Conservation (phyloP, 2,329 filamentous ascomycete genomes). For the Sclerotinia glacialis region DNA sequence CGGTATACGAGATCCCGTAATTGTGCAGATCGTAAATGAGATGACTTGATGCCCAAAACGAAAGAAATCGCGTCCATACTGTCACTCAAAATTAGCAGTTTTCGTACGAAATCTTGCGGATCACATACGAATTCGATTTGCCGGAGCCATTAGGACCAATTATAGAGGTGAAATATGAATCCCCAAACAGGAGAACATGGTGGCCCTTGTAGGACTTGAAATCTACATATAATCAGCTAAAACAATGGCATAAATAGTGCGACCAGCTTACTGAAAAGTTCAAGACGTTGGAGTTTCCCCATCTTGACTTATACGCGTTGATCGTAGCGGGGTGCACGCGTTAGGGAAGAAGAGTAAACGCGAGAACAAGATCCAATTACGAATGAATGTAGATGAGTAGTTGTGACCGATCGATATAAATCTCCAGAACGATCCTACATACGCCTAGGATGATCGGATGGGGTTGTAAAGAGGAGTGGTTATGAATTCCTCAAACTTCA, state of each 20-base stretch:
- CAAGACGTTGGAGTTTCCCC: conserved; percentile 93
- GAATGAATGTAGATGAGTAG: background rate
- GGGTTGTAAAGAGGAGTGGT: background rate
- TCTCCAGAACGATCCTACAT: background rate
- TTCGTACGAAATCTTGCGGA: conserved; percentile 29
- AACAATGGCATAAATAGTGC: conserved; percentile 3
- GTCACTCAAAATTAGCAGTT: conserved; percentile 33
- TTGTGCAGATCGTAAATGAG: conserved; percentile 91
- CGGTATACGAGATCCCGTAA: conserved; percentile 95
- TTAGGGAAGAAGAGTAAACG: conserved; percentile 17
- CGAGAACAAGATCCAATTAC: background rate
- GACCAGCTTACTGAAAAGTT: conserved; percentile 75
- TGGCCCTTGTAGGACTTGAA: conserved; percentile 99
- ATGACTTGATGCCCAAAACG: conserved; percentile 96
- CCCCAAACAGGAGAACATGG: conserved; percentile 88
- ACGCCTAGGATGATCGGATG: background rate
- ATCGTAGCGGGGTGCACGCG: conserved; percentile 31
- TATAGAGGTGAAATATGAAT: conserved; percentile 98
- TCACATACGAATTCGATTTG: conserved; percentile 92
- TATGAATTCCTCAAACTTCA: background rate
- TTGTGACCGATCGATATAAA: background rate
- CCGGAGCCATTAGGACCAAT: conserved; percentile 99
- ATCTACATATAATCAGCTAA: conserved; percentile 52
- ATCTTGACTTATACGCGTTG: conserved; percentile 54
- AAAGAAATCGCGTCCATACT: conserved; percentile 99